These are phyloP conservation scores for Phytophthora citrophthora DNA, from an alignment of 352 stramenopile genomes.

Conservation along the genomic window DNA sequence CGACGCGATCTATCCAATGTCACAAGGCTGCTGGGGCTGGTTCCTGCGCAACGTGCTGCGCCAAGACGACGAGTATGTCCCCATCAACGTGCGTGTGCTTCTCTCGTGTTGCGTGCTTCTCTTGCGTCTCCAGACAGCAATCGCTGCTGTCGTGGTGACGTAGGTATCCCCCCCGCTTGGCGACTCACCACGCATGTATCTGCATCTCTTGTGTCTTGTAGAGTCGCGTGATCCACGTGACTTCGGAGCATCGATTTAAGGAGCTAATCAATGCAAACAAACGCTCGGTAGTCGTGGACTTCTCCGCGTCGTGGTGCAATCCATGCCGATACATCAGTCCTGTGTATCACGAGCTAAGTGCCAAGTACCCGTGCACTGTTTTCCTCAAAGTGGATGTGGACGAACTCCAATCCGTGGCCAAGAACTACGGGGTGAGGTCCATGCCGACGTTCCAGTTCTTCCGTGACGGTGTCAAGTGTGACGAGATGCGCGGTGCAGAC, in stretches of 20 bases:
- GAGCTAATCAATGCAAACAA: slow-evolving; percentile 67
- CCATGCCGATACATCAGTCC: slow-evolving; percentile 87
- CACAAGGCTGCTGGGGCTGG: slow-evolving; percentile 75
- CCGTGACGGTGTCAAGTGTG: slow-evolving; percentile 87
- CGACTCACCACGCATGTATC: background rate
- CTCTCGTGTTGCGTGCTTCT: no score
- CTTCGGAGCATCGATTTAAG: slow-evolving; percentile 72
- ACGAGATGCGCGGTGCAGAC: slow-evolving; percentile 89
- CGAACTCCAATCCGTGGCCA: slow-evolving; percentile 56
- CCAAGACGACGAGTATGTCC: slow-evolving; percentile 53
- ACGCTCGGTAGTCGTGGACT: slow-evolving; percentile 82
- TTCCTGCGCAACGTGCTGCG: slow-evolving; percentile 66
- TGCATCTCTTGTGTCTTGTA: slow-evolving; percentile 16
- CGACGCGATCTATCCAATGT: slow-evolving; percentile 38
- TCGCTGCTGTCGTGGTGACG: slow-evolving; percentile 1
- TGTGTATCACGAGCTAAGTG: slow-evolving; percentile 86
- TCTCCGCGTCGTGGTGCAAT: slow-evolving; percentile 88
- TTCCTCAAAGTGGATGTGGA: slow-evolving; percentile 93
- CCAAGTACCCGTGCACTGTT: slow-evolving; percentile 79
- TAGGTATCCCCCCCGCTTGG: background rate
- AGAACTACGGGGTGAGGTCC: slow-evolving; percentile 75
- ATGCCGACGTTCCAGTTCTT: slow-evolving; percentile 98
- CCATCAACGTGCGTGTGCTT: slow-evolving; percentile 43
- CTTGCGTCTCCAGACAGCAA: background rate
- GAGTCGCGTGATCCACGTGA: slow-evolving; percentile 78